Base-by-base conservation (phyloP, 805 yeast genomes). In the Yarrowia deformans region DNA sequence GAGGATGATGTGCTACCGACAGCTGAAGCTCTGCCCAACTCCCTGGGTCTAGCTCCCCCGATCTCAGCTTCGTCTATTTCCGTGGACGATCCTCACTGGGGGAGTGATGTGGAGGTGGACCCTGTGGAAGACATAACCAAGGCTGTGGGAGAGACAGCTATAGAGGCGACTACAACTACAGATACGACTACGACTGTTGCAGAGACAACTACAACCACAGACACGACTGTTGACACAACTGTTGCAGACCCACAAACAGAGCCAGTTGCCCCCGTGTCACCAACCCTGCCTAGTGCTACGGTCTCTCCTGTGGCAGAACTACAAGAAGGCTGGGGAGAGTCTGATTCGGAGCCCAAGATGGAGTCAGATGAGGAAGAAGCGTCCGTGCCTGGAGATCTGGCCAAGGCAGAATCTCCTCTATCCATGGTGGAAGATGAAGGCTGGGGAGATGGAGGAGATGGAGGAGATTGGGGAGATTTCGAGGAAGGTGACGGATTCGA, bases 381-480 rank as follows among this genome's bases (percentile, higher is more conserved):
- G 1, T 7, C 43, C 8, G 18, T 6, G 1, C 5, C 10, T 18
- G 29, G 3, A 19, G 29, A 45, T 7, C 13, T 18, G 10, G 8
- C 23, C n/a, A 29, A n/a, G 29, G 9, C 14, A 5, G 43, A 19
- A 13, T 6, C 32, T 19, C 29, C 48, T 6, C 14, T 43, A 8
- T 23, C 64, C 9, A 7, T 8, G 7, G 58, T 14, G 29, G 60
- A 54, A 23, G 49, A 42, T 13, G 48, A 40, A n/a, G 49, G 29
- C 7, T 56, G 64, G 64, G 64, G 63, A 16, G 63, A 56, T 18
- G 63, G 35, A 18, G 60, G 45, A 23, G 42, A 35, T 7, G 56
- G 56, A 54, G 60, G 60, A 8, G 64, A 56, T 12, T 56, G 64
- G 64, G 64, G 64, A 1, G 64, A 56, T 42, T 56, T 56, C 16